These are phyloP conservation scores for Boeremia lycopersici DNA, from an alignment of 2,329 filamentous ascomycete genomes.

Conservation along the genomic window DNA sequence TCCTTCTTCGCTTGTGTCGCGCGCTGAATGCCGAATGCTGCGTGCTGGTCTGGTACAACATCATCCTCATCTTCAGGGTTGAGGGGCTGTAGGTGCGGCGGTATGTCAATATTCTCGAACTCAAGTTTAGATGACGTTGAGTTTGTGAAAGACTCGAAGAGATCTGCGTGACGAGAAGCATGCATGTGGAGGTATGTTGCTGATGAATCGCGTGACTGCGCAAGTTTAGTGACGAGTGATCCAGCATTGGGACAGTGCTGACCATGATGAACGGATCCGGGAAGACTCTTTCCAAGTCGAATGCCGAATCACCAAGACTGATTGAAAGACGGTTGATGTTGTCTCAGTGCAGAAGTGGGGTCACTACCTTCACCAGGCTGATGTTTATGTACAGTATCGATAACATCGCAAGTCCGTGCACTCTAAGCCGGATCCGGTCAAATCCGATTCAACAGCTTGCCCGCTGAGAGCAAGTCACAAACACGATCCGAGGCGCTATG, in stretches of 20 bases:
- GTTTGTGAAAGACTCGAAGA: slow-evolving; percentile 68
- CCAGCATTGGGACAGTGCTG: neutral
- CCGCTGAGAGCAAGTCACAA: neutral
- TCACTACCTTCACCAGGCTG: neutral
- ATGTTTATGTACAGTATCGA: neutral
- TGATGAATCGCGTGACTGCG: slow-evolving; percentile 70
- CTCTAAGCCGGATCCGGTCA: neutral
- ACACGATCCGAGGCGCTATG: neutral
- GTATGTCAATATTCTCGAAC: slow-evolving; percentile 80
- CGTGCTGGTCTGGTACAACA: slow-evolving; percentile 85
- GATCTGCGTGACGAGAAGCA: slow-evolving; percentile 72
- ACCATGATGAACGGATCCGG: neutral
- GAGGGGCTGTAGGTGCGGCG: slow-evolving; percentile 76
- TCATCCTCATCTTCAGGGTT: slow-evolving; percentile 91
- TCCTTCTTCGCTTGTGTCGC: slow-evolving; percentile 75
- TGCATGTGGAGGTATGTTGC: slow-evolving; percentile 80
- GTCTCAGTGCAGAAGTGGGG: neutral
- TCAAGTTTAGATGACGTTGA: slow-evolving; percentile 36
- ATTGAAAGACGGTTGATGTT: neutral
- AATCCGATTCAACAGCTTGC: neutral
- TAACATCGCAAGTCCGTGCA: neutral
- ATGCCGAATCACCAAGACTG: neutral
- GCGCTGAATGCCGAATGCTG: slow-evolving; percentile 82
- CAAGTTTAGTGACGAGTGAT: neutral
- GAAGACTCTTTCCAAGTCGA: neutral